Evolutionary conservation across 257 asterid genomes (phyloP), one percentile per base, ranked within the genome.

Genomic region (Parsonsia alboflavescens): DNA sequence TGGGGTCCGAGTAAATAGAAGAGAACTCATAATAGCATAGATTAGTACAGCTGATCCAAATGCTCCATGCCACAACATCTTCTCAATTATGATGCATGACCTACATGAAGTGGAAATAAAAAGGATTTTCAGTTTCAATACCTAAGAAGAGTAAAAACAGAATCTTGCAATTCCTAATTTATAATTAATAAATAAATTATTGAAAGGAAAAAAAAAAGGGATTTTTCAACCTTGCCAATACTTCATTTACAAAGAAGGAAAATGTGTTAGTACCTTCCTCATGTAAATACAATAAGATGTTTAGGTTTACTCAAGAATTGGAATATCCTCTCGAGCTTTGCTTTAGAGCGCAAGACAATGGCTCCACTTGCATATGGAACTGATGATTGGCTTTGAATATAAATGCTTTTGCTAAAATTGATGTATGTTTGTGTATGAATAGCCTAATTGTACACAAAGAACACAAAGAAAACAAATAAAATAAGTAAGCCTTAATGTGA

Each of bases 201-300:
- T 39, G n/a, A 8, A 66, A 10, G 16, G n/a, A n/a, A n/a, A 66
- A 66, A 22, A n/a, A n/a, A n/a, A 46, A 9, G 5, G 41, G 33
- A 66, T n/a, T 39, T 13, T 21, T 42, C 33, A 17, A 12, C 13
- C 28, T 21, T 44, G 12, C 12, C n/a, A 9, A 19, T 7, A 7
- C 6, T 64, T n/a, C n/a, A n/a, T n/a, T n/a, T n/a, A n/a, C n/a
- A n/a, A n/a, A n/a, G n/a, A n/a, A n/a, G n/a, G n/a, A n/a, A n/a
- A n/a, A n/a, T n/a, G n/a, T n/a, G n/a, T n/a, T n/a, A n/a, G n/a
- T n/a, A n/a, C n/a, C n/a, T 89, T 84, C 91, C 92, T 22, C 73
- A 82, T 70, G 84, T 75, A 58, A 92, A 89, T 81, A 87, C 83
- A 17, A 89, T 74, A 16, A 89, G 57, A 77, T 83, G 83, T 59